Evolutionary conservation across 140 eudicot species (phyloP), one percentile per base, ranked within the genome.

Genomic region (Ambrosia hybrid): DNA sequence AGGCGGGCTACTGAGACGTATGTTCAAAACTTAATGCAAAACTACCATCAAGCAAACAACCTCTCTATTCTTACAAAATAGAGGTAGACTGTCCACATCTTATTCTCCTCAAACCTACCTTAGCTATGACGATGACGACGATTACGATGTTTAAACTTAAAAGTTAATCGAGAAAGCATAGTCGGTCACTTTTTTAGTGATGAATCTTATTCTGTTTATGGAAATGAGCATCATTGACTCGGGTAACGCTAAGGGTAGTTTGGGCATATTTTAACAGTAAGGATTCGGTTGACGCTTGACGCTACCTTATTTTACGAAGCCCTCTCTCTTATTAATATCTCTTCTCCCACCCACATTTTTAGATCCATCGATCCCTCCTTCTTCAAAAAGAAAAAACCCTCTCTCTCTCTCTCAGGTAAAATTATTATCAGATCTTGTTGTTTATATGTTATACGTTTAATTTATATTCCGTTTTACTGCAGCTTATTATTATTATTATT

Each of bases 301-400:
- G 65, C 73, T 62, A 45, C 81, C 76, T 68, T 76, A 76, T 76
- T 76, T 21, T 21, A 21, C 26, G 26, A 21, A 21, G 26, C 26
- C 26, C 26, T 21, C 26, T 21, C 26, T 21, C 26, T 21, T 21
- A 21, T 21, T 21, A 48, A 64, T 58, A 41, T 65, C 57, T 76
- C 55, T 3, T 49, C n/a, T 48, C 53, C 11, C 67, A 38, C 73
- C 57, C 72, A 48, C 81, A 51, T 66, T 70, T 69, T 69, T 13
- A 75, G 79, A 75, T 77, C 71, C 51, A 70, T 70, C 81, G 71
- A 17, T 77, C 63, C 39, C 48, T 68, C 75, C 57, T 36, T 21
- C n/a, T 48, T 13, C 53, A 76, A 38, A 21, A 30, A 30, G 2
- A 30, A 30, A 30, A 30, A 30, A 30, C 6, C 48, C 14, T 76